Base-by-base conservation (phyloP, 768 basidiomycete genomes). In the Sarcodon aspratus region DNA sequence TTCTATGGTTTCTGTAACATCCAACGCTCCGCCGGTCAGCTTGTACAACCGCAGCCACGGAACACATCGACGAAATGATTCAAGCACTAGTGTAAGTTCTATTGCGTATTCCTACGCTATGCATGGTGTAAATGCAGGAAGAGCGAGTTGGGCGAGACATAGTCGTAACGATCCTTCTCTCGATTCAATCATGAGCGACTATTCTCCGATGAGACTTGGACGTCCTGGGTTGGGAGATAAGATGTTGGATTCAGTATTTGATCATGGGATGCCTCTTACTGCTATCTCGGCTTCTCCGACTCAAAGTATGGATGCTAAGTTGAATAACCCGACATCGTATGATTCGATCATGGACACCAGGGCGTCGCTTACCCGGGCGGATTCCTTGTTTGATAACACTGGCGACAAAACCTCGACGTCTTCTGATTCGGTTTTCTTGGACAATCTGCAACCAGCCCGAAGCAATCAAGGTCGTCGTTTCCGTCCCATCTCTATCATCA, bases 171-270 rank as follows among this genome's bases (percentile, higher is more conserved):
- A 83, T 27, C 55, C 61, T 33, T 86, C 84, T 0, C 59, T 73
- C 1, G 86, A 89, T 52, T 89, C 86, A 0, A 61, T 78, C 33
- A 62, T 72, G 57, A 88, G 82, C 54, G 79, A 84, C 43, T 75
- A 74, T 52, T 80, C 83, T 9, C 69, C 64, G 3, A 62, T 69
- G 54, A 67, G 73, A n/a, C 62, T 84, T 0, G 78, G 73, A 1
- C 74, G 87, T 9, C 88, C 88, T 1, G 85, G 80, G 3, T 60
- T 90, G 3, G 87, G 88, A 1, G 88, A 91, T 62, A 91, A 89
- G 73, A 91, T 91, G 88, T 85, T 91, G 53, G 80, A 84, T 35
- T 79, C 71, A 33, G 73, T 65, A 10, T 61, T 55, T 7, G 77
- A 76, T 34, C 72, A 69, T 44, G 74, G 71, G 1, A 69, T 74